A percentile compares a stretch with the other conserved stretches of the same genome.
Conservation (phyloP, 2,329 filamentous ascomycete genomes). For the Daldinia eschscholtzii region DNA sequence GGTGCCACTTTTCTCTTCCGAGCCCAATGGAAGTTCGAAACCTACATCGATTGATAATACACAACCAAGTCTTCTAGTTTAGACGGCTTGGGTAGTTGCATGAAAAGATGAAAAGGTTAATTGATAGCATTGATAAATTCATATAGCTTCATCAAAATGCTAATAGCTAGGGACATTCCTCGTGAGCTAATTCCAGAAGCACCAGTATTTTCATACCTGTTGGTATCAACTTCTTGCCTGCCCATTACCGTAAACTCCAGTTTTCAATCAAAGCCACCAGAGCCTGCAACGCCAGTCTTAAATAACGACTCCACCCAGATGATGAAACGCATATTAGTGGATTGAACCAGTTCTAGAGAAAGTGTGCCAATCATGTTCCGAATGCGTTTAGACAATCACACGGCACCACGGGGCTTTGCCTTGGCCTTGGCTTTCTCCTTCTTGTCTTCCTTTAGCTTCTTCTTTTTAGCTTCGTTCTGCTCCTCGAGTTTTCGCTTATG, state of each 20-base stretch:
- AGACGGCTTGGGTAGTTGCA: background rate
- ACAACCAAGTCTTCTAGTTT: background rate
- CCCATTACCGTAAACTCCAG: conserved; percentile 44
- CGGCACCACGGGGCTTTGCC: conserved; percentile 78
- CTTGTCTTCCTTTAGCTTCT: conserved; percentile 92
- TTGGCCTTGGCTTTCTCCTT: conserved; percentile 96
- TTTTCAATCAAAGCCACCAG: conserved; percentile 37
- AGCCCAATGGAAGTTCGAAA: background rate
- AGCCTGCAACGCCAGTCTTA: conserved; percentile 44
- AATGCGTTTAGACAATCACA: conserved; percentile 19
- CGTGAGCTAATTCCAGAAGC: conserved; percentile 27
- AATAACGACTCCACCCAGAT: conserved; percentile 17
- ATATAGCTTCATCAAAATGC: background rate
- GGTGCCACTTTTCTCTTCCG: background rate
- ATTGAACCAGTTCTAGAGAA: background rate
- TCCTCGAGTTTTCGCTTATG: conserved; percentile 95
- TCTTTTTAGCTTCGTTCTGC: conserved; percentile 92
- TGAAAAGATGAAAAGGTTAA: background rate
- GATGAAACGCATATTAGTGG: conserved; percentile 5
- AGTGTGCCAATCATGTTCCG: background rate
- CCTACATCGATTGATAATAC: background rate
- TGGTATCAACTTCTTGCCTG: conserved; percentile 37
- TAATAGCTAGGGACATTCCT: conserved; percentile 7
- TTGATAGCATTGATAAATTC: background rate
- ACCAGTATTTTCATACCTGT: conserved; percentile 25